Percentiles rank a stretch among this genome's conserved stretches.
phyloP scores from a whole-genome alignment of 768 basidiomycete genomes.

The Punctularia strigosozonata region DNA sequence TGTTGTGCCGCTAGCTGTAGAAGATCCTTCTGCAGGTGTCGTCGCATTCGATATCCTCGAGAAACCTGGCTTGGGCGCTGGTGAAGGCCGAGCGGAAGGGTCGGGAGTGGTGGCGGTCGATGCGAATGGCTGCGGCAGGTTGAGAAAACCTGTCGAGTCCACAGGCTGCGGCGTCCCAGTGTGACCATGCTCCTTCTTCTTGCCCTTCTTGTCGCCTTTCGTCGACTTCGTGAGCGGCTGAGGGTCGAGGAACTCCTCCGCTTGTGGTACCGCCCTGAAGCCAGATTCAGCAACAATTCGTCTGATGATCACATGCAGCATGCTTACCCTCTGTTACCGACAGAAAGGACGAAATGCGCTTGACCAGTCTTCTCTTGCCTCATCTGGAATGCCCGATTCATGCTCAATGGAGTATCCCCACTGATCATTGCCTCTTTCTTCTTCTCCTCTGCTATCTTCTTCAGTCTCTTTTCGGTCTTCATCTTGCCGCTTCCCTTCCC shows the following conservation, averaged over 20 bases:
- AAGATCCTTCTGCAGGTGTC: constrained; percentile 33
- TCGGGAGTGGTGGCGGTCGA: constrained; percentile 25
- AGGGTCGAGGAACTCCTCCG: constrained; percentile 65
- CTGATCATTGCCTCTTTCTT: constrained; percentile 91
- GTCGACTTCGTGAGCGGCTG: constrained; percentile 77
- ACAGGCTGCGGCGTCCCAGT: constrained; percentile 37
- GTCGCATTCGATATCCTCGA: constrained; percentile 58
- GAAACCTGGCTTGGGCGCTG: constrained; percentile 63
- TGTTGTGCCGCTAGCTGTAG: constrained; percentile 36
- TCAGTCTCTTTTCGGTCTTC: constrained; percentile 93
- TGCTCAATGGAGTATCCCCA: constrained; percentile 91
- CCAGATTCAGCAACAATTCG: constrained; percentile 2
- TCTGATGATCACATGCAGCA: not conserved
- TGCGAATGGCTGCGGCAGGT: constrained; percentile 46
- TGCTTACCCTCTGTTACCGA: constrained; percentile 81
- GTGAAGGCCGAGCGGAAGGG: constrained; percentile 39
- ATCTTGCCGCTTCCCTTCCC: constrained; percentile 94
- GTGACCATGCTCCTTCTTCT: constrained; percentile 49
- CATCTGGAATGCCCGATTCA: constrained; percentile 88
- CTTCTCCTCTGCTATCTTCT: constrained; percentile 96
- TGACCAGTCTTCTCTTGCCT: constrained; percentile 91
- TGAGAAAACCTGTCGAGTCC: constrained; percentile 57
- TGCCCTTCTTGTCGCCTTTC: constrained; percentile 72
- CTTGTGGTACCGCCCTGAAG: constrained; percentile 76
- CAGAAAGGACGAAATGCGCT: constrained; percentile 91